phyloP scores from a whole-genome alignment of 2,329 filamentous ascomycete species.

The Aspergillus bombycis region DNA sequence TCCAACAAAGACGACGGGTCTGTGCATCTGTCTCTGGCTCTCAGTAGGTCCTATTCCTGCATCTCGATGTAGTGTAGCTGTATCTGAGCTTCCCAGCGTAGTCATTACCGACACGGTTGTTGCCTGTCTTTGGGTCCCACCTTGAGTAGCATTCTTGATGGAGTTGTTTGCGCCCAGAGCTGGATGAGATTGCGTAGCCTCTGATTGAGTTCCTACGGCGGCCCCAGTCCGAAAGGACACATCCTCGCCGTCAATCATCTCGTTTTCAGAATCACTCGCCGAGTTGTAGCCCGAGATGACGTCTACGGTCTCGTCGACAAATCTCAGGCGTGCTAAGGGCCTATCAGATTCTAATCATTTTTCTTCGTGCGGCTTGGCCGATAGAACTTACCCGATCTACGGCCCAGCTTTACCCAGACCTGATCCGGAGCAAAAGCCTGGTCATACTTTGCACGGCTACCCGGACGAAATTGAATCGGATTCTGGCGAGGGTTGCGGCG shows the following conservation, averaged over 20 bases:
- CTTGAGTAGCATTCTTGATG: neutral
- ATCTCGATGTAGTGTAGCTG: no score
- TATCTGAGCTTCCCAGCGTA: neutral
- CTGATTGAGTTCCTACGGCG: neutral
- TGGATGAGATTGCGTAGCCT: neutral
- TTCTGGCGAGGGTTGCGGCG: neutral
- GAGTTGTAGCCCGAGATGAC: constrained; percentile 22
- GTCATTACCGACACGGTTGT: neutral
- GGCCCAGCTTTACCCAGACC: neutral
- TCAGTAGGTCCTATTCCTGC: neutral
- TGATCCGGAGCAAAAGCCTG: constrained; percentile 1
- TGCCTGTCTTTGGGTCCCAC: no score
- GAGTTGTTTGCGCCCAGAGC: no score
- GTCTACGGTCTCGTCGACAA: constrained; percentile 11
- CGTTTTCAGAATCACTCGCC: constrained; percentile 3
- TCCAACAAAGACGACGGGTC: neutral
- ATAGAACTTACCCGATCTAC: constrained; percentile 1
- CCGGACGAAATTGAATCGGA: neutral
- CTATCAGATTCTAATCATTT: neutral
- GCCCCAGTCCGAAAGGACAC: neutral
- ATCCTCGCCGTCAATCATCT: constrained; percentile 24
- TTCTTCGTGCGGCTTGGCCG: neutral
- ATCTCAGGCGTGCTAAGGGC: constrained; percentile 1
- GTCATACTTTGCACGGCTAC: constrained; percentile 3
- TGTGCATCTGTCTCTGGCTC: no score